A percentile compares a stretch with the other conserved stretches of the same genome.
phyloP scores from a whole-genome alignment of 164 flowering plant species.

The Malania oleifera region DNA sequence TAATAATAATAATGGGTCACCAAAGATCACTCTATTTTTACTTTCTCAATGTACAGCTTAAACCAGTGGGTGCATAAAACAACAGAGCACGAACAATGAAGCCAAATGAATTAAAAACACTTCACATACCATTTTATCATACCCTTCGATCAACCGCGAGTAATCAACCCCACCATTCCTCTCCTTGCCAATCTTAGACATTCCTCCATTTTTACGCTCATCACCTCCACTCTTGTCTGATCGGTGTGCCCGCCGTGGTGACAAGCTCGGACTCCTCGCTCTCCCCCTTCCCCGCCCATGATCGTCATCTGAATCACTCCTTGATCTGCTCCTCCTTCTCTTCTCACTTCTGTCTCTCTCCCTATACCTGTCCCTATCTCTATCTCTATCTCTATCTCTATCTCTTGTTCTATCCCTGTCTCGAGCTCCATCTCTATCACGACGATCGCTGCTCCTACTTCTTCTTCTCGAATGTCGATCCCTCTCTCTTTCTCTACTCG shows the following conservation, averaged over 20 bases:
- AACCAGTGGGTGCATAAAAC: too few relatives aligned
- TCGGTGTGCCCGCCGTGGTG: constrained; percentile 18
- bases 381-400: constrained; percentile 19
- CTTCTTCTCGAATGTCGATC: constrained; percentile 15
- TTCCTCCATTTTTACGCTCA: constrained; percentile 12
- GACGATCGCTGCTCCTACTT: constrained; percentile 14
- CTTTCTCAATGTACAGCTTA: too few relatives aligned
- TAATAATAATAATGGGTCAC: too few relatives aligned
- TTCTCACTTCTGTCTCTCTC: constrained; percentile 16
- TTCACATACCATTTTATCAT: constrained; percentile 72
- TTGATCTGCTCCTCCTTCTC: constrained; percentile 17
- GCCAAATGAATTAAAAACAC: background rate
- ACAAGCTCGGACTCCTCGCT: constrained; percentile 35
- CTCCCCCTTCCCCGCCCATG: constrained; percentile 17
- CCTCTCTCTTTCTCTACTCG: constrained; percentile 14
- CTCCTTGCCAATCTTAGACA: constrained; percentile 20
- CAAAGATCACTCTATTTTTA: too few relatives aligned
- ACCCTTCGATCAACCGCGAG: constrained; percentile 60
- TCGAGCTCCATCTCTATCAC: background rate
- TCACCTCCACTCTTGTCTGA: constrained; percentile 23
- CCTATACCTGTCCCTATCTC: constrained; percentile 9
- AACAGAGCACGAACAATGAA: background rate
- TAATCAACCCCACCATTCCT: constrained; percentile 43
- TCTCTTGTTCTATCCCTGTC: constrained; percentile 14
- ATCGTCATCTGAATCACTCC: constrained; percentile 19